Percentiles rank a stretch among this genome's conserved stretches.
Conservation (phyloP, 306 rosid species). For the Vigna trinervia region DNA sequence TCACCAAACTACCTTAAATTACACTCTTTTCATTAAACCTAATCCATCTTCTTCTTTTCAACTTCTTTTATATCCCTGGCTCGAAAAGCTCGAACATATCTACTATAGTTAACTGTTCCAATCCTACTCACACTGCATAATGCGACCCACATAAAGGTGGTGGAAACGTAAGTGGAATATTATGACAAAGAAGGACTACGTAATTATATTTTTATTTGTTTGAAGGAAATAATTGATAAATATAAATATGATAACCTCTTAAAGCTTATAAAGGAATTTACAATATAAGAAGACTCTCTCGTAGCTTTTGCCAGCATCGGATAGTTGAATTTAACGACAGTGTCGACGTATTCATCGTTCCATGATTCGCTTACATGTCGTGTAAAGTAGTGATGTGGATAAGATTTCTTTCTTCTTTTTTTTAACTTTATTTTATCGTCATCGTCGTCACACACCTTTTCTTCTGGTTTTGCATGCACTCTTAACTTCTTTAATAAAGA, state of each 20-base stretch:
- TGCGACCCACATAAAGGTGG: constrained; percentile 10
- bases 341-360: constrained; percentile 36
- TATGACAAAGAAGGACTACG: constrained; percentile 9
- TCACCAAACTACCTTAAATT: too few relatives aligned
- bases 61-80: not conserved
- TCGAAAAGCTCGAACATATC: not conserved
- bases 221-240: constrained; percentile 19
- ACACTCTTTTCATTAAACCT: too few relatives aligned
- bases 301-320: not conserved
- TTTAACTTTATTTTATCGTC: constrained; percentile 40
- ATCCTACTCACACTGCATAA: not conserved
- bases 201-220: not conserved
- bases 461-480: constrained; percentile 34
- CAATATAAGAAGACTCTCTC: constrained; percentile 48
- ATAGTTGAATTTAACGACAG: constrained; percentile 40
- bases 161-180: constrained; percentile 39
- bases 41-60: not conserved
- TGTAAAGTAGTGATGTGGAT: constrained; percentile 71
- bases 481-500: constrained; percentile 55
- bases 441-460: constrained; percentile 43
- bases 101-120: not conserved
- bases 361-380: constrained; percentile 57
- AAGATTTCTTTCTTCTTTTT: constrained; percentile 56
- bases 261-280: constrained; percentile 46
- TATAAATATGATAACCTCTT: constrained; percentile 43